Evolutionary conservation across 2,329 filamentous ascomycete species (phyloP).

Genomic region (Aspergillus caelatus): DNA sequence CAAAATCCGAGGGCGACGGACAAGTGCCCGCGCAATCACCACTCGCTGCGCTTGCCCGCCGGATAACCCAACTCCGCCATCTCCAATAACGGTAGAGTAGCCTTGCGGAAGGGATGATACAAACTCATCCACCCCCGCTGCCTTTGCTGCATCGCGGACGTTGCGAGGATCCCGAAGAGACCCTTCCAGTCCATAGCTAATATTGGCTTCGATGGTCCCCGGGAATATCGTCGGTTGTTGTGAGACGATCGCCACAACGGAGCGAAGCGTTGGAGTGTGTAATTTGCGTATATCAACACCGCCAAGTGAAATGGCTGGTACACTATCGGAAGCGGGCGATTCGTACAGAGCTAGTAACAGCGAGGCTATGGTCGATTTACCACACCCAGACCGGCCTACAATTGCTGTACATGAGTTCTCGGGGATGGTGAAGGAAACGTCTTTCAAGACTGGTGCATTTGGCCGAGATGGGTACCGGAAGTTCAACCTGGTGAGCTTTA

Average conservation of each 20-base stretch:
- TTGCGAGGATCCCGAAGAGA: slow-evolving; percentile 50
- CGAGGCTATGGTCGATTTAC: slow-evolving; percentile 82
- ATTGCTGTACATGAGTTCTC: slow-evolving; percentile 72
- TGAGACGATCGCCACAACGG: slow-evolving; percentile 61
- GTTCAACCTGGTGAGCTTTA: slow-evolving; percentile 63
- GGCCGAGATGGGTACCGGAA: slow-evolving; percentile 72
- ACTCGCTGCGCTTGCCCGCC: slow-evolving; percentile 84
- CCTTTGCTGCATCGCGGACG: slow-evolving; percentile 59
- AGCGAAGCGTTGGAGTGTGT: slow-evolving; percentile 63
- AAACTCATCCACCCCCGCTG: slow-evolving; percentile 72
- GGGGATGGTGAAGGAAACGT: slow-evolving; percentile 67
- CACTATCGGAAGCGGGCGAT: slow-evolving; percentile 26
- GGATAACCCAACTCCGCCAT: slow-evolving; percentile 72
- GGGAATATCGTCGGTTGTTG: slow-evolving; percentile 67
- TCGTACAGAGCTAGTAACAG: slow-evolving; percentile 74
- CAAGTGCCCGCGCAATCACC: slow-evolving; percentile 77
- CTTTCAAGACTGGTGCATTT: slow-evolving; percentile 58
- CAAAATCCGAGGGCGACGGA: slow-evolving; percentile 70
- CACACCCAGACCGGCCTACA: slow-evolving; percentile 83
- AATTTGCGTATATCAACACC: slow-evolving; percentile 60
- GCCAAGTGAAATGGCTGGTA: slow-evolving; percentile 54
- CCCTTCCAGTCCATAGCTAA: slow-evolving; percentile 72
- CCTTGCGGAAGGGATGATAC: slow-evolving; percentile 70
- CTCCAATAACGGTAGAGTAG: slow-evolving; percentile 74
- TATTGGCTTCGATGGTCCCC: slow-evolving; percentile 53